Percentiles rank a stretch among this genome's conserved stretches.
Evolutionary conservation across 2,329 filamentous ascomycete species (phyloP).

Genomic region (Penicillium sp.): DNA sequence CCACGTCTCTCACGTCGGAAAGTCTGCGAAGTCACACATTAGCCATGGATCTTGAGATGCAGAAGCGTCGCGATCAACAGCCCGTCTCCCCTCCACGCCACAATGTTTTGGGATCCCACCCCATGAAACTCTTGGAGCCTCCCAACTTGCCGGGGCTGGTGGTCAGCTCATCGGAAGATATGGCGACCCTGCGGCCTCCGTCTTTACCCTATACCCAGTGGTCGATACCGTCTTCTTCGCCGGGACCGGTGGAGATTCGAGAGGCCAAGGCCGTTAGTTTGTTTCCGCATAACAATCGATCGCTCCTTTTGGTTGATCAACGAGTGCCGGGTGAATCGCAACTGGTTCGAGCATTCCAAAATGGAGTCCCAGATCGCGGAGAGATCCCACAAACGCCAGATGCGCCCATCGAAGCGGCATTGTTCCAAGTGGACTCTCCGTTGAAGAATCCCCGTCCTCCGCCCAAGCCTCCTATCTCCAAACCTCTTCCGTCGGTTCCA

Average conservation of each 20-base stretch:
- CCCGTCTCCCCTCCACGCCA: slow-evolving; percentile 23
- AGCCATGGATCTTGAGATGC: slow-evolving; percentile 28
- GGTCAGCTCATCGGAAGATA: slow-evolving; percentile 36
- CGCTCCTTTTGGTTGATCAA: slow-evolving; percentile 63
- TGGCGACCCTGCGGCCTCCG: slow-evolving; percentile 45
- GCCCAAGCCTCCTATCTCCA: slow-evolving; percentile 56
- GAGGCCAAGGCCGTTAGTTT: slow-evolving; percentile 62
- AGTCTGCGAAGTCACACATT: slow-evolving; percentile 37
- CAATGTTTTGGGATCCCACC: slow-evolving; percentile 17
- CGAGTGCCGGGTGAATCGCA: slow-evolving; percentile 30
- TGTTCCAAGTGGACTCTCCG: slow-evolving; percentile 52
- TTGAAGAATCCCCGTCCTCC: slow-evolving; percentile 59
- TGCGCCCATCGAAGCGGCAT: slow-evolving; percentile 11
- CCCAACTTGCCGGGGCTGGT: slow-evolving; percentile 39
- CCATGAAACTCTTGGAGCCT: slow-evolving; percentile 23
- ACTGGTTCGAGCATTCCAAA: slow-evolving; percentile 30
- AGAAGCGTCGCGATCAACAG: slow-evolving; percentile 19
- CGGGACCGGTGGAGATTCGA: slow-evolving; percentile 55
- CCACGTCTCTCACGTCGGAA: slow-evolving; percentile 47
- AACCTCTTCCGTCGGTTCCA: slow-evolving; percentile 57
- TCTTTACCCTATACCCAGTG: slow-evolving; percentile 49
- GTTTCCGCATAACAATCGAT: slow-evolving; percentile 63
- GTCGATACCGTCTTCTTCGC: slow-evolving; percentile 50
- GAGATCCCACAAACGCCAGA: slow-evolving; percentile 29
- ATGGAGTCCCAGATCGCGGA: slow-evolving; percentile 9